These are phyloP conservation scores for Aspergillus affinis DNA, from an alignment of 495 filamentous ascomycete genomes.

Conservation along the genomic window DNA sequence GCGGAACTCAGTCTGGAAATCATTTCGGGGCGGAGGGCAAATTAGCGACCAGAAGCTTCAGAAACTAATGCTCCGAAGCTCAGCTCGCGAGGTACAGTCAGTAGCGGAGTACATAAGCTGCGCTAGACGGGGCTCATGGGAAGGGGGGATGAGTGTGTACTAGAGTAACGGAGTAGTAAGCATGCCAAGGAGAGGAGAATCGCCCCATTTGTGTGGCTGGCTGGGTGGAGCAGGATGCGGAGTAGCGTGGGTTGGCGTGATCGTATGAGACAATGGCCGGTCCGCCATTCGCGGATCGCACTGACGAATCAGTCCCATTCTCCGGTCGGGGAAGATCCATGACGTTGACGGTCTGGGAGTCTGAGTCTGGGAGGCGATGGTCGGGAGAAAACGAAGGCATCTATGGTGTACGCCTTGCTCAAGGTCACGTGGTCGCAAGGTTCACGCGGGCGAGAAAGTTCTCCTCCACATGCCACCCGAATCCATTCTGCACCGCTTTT, in stretches of 20 bases:
- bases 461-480: conserved; percentile 22
- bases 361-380: not conserved
- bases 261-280: conserved; percentile 4
- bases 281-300: conserved; percentile 2
- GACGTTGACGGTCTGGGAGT: no score
- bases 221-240: conserved; percentile 23
- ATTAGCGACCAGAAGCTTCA: conserved; percentile 5
- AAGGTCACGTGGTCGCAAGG: conserved; percentile 31
- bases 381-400: not conserved
- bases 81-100: conserved; percentile 16
- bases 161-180: conserved; percentile 14
- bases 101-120: conserved; percentile 13
- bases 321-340: no score
- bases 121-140: conserved; percentile 16
- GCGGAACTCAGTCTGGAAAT: conserved; percentile 25
- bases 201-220: conserved; percentile 1
- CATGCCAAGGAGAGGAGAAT: conserved; percentile 27
- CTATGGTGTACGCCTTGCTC: no score
- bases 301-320: conserved; percentile 10
- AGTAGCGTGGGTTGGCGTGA: conserved; percentile 10
- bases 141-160: conserved; percentile 5
- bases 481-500: not conserved
- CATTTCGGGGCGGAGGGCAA: conserved; percentile 3
- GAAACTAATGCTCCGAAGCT: conserved; percentile 13
- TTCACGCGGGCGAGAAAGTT: conserved; percentile 30